Conservation (phyloP, 163 green algal genomes). For the Coccomyxa subellipsoidea region DNA sequence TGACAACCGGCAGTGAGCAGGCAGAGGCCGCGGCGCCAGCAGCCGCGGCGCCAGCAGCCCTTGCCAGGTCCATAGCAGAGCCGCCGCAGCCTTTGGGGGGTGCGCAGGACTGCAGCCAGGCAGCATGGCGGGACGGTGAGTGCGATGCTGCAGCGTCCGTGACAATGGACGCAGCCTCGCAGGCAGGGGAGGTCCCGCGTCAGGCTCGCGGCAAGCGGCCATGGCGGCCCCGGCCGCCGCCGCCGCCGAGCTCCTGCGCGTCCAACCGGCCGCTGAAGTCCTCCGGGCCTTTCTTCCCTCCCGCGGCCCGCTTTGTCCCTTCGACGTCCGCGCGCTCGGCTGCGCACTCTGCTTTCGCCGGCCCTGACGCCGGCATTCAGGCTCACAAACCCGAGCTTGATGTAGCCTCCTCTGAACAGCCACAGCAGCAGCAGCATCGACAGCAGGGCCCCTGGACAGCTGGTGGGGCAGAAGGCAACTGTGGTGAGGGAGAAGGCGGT, state of each 20-base stretch:
- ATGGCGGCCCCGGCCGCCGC: not conserved
- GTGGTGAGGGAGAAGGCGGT: not conserved
- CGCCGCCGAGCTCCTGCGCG: not conserved
- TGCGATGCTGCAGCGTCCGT: not conserved
- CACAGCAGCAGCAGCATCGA: not conserved
- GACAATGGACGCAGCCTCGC: not conserved
- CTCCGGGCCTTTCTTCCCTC: not conserved
- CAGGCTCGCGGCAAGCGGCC: not conserved
- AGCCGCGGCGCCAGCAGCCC: too few relatives aligned
- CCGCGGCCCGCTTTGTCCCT: not conserved
- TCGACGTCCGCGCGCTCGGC: not conserved
- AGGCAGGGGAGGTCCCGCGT: not conserved
- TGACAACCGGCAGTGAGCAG: not conserved
- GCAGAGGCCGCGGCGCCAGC: too few relatives aligned
- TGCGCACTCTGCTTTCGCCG: not conserved
- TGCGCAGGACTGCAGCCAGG: not conserved
- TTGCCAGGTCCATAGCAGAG: too few relatives aligned
- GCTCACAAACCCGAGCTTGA: not conserved
- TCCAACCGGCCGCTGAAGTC: not conserved
- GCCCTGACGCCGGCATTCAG: not conserved
- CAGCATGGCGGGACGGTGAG: not conserved
- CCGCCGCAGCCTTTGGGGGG: not conserved
- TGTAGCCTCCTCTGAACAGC: not conserved
- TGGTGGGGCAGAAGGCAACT: not conserved
- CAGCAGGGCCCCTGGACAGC: not conserved